A percentile compares a stretch with the other conserved stretches of the same genome.
Conservation (phyloP, 2,329 filamentous ascomycete genomes). For the Cordyceps militaris region DNA sequence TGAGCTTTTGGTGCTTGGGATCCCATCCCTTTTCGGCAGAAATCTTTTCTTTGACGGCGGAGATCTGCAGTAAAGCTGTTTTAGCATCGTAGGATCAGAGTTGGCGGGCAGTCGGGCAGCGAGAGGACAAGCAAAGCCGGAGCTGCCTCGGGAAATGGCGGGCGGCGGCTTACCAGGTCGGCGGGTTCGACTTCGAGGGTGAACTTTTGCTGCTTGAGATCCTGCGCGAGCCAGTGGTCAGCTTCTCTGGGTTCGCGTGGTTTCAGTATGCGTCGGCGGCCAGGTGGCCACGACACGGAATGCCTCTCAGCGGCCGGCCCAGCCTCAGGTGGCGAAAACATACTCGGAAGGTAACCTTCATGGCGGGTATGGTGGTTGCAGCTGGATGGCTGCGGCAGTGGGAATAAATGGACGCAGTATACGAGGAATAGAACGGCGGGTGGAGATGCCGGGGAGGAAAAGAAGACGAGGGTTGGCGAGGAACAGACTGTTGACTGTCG, state of each 20-base stretch:
- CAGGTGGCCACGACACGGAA: background rate
- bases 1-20: conserved; percentile 83
- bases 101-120: background rate
- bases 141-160: conserved; percentile 18
- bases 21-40: conserved; percentile 91
- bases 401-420: background rate
- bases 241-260: background rate
- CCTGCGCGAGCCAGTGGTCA: conserved; percentile 43
- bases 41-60: conserved; percentile 87
- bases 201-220: conserved; percentile 99
- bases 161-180: conserved; percentile 66
- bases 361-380: conserved; percentile 41
- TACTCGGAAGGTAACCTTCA: conserved; percentile 65
- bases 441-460: background rate
- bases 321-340: conserved; percentile 20
- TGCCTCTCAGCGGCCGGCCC: background rate
- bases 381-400: conserved; percentile 17
- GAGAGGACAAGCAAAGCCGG: conserved; percentile 1
- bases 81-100: background rate
- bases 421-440: background rate
- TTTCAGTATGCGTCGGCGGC: background rate
- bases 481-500: background rate
- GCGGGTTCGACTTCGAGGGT: conserved; percentile 88
- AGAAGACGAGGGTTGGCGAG: conserved; percentile 7
- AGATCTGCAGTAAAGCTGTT: conserved; percentile 53